These are phyloP conservation scores for Mrakia gelida DNA, from an alignment of 768 basidiomycete species.

Conservation along the genomic window DNA sequence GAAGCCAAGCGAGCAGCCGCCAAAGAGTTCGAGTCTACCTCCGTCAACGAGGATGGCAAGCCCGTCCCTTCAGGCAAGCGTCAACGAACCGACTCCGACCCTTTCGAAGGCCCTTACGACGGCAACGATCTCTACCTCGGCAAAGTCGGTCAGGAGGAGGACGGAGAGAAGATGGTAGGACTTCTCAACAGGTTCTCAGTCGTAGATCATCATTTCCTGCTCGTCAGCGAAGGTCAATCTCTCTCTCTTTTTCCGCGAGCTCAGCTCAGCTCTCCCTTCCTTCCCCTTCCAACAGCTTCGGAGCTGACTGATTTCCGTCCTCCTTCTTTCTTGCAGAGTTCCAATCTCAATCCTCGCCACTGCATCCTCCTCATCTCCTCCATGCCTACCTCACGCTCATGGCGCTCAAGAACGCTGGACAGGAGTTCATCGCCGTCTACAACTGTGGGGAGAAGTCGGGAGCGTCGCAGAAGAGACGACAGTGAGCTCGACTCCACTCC, in stretches of 20 bases:
- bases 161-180: slow-evolving; percentile 30
- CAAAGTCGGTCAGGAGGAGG: slow-evolving; percentile 31
- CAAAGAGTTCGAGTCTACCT: background rate
- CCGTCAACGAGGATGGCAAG: background rate
- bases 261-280: background rate
- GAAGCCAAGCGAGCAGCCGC: slow-evolving; percentile 22
- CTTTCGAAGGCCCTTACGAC: slow-evolving; percentile 32
- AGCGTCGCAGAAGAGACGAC: slow-evolving; percentile 26
- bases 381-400: slow-evolving; percentile 30
- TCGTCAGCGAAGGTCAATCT: slow-evolving; percentile 27
- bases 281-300: too few species aligned
- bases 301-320: background rate
- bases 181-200: slow-evolving; percentile 32
- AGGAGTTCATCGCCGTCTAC: slow-evolving; percentile 25
- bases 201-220: slow-evolving; percentile 24
- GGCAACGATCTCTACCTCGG: slow-evolving; percentile 25
- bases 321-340: slow-evolving; percentile 20
- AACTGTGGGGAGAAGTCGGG: slow-evolving; percentile 29
- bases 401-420: slow-evolving; percentile 19
- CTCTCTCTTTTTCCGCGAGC: background rate
- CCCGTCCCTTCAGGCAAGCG: background rate
- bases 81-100: slow-evolving; percentile 10
- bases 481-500: background rate
- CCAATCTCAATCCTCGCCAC: slow-evolving; percentile 24
- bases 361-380: slow-evolving; percentile 32